Evolutionary conservation across 305 asterid species (phyloP).

Genomic region (Rubia peregrina): DNA sequence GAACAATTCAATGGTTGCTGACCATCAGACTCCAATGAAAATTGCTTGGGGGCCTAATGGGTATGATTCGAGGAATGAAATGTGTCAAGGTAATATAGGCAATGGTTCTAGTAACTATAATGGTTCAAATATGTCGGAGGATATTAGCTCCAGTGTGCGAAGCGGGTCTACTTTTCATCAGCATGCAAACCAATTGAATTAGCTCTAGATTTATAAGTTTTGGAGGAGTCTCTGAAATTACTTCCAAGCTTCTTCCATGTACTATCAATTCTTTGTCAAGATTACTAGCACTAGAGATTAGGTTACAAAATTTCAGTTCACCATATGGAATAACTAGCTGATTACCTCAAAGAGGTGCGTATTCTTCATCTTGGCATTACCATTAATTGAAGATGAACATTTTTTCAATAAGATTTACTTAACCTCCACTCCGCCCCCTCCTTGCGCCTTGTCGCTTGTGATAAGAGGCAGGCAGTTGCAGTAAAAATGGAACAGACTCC

Average conservation of each 20-base stretch:
- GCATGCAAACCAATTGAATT: constrained; percentile 24
- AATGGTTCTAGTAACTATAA: constrained; percentile 35
- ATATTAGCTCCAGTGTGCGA: constrained; percentile 29
- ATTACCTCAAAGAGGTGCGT: constrained; percentile 18
- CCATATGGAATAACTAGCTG: constrained; percentile 7
- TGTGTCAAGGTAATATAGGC: constrained; percentile 34
- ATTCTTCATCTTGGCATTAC: constrained; percentile 16
- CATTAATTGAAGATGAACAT: constrained; percentile 15
- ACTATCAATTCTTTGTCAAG: constrained; percentile 30
- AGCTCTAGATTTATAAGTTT: constrained; percentile 29
- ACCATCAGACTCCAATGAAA: constrained; percentile 57
- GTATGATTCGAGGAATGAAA: constrained; percentile 32
- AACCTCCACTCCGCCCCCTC: neutral
- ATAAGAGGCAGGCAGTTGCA: no score
- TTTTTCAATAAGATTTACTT: constrained; percentile 15
- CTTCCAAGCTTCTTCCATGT: constrained; percentile 33
- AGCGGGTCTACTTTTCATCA: constrained; percentile 25
- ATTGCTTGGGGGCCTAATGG: constrained; percentile 44
- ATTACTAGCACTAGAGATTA: constrained; percentile 23
- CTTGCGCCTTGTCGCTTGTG: no score
- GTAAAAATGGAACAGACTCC: no score
- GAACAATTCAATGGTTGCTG: constrained; percentile 37
- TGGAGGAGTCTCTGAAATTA: constrained; percentile 30
- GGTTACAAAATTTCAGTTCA: constrained; percentile 20
- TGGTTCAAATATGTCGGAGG: constrained; percentile 30